These are phyloP conservation scores for Pistacia atlantica DNA, from an alignment of 345 rosid genomes.

Conservation along the genomic window DNA sequence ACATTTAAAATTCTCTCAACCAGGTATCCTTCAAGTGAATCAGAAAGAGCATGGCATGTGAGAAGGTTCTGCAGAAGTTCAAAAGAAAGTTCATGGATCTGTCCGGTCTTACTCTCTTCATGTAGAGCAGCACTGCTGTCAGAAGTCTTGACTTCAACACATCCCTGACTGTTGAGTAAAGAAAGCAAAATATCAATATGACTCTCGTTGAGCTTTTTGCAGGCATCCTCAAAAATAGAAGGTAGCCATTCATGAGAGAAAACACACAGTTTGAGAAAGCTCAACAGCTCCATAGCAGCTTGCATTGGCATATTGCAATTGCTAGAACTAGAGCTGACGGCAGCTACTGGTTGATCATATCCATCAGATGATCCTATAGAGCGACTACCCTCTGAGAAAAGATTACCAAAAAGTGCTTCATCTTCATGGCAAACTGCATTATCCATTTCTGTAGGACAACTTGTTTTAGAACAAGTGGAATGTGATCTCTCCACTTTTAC, in stretches of 20 bases:
- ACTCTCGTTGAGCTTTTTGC: constrained; percentile 53
- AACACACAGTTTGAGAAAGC: constrained; percentile 65
- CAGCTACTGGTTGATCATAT: constrained; percentile 65
- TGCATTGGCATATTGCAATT: constrained; percentile 72
- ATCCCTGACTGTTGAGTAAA: constrained; percentile 49
- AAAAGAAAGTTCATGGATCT: constrained; percentile 63
- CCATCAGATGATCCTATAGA: constrained; percentile 72
- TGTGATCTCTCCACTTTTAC: constrained; percentile 68
- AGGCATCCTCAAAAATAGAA: constrained; percentile 67
- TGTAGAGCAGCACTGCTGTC: constrained; percentile 45
- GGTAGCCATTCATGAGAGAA: constrained; percentile 77
- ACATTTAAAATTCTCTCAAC: constrained; percentile 68
- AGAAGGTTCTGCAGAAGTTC: constrained; percentile 74
- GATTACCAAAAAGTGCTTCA: constrained; percentile 94
- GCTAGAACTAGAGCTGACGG: constrained; percentile 47
- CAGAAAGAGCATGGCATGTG: constrained; percentile 56
- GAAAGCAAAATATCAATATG: constrained; percentile 85
- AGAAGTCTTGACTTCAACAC: constrained; percentile 50
- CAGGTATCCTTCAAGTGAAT: constrained; percentile 73
- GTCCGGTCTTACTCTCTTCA: constrained; percentile 59
- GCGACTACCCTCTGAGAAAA: constrained; percentile 85
- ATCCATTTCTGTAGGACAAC: constrained; percentile 68
- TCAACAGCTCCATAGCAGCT: constrained; percentile 76
- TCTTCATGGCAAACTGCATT: constrained; percentile 84
- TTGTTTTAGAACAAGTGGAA: constrained; percentile 59